Evolutionary conservation across 208 protist species (phyloP).

Genomic region (Crithidia fasciculata): DNA sequence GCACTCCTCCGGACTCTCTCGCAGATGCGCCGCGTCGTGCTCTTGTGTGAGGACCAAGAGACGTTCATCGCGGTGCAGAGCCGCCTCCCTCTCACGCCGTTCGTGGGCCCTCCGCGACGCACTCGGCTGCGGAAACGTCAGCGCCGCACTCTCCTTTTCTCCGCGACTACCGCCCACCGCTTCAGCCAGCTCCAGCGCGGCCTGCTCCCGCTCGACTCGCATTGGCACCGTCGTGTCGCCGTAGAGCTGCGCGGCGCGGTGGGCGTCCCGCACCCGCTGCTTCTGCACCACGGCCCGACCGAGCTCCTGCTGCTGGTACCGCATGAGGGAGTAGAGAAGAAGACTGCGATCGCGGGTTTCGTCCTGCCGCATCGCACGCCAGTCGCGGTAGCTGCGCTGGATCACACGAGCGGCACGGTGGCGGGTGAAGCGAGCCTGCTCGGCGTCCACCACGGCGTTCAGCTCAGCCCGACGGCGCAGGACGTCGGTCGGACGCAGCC

Average conservation of each 20-base stretch:
- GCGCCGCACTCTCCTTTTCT: not conserved
- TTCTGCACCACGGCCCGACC: slow-evolving; percentile 33
- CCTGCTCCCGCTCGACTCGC: slow-evolving; percentile 7
- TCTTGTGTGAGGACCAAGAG: slow-evolving; percentile 35
- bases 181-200: not conserved
- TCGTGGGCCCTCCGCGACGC: not conserved
- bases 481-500: slow-evolving; percentile 58
- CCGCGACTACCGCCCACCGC: not conserved
- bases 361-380: slow-evolving; percentile 51
- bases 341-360: slow-evolving; percentile 43
- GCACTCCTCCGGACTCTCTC: slow-evolving; percentile 37
- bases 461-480: slow-evolving; percentile 46
- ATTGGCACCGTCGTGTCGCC: slow-evolving; percentile 36
- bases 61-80: slow-evolving; percentile 52
- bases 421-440: slow-evolving; percentile 38
- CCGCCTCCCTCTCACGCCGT: slow-evolving; percentile 36
- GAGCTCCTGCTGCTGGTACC: slow-evolving; percentile 61
- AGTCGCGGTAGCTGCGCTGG: slow-evolving; percentile 64
- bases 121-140: not conserved
- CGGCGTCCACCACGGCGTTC: slow-evolving; percentile 37
- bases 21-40: slow-evolving; percentile 34
- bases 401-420: slow-evolving; percentile 62
- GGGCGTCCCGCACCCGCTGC: slow-evolving; percentile 24
- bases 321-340: slow-evolving; percentile 43
- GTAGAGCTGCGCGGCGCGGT: slow-evolving; percentile 29